Evolutionary conservation across 345 rosid species (phyloP).

Genomic region (Eucalyptus sideroxylon): DNA sequence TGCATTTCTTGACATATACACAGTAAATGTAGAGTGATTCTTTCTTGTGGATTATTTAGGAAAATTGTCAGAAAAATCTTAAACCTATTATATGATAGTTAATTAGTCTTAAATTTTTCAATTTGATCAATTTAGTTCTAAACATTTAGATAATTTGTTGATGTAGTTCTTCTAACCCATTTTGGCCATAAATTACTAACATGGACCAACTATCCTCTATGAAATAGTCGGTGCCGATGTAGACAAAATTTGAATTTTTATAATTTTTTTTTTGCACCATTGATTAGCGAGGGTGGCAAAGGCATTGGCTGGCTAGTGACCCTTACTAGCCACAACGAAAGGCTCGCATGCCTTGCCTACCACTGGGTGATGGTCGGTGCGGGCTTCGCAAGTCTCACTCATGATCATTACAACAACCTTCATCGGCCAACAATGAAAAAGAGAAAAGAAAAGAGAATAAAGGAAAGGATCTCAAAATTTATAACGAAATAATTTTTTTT

Average conservation of each 20-base stretch:
- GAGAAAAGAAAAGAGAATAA: neutral
- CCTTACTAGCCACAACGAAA: neutral
- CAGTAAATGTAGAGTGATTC: neutral
- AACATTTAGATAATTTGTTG: accelerated
- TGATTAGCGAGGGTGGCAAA: neutral
- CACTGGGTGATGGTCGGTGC: neutral
- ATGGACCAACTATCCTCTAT: neutral
- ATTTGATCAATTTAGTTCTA: neutral
- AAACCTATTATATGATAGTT: neutral
- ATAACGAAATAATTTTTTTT: neutral
- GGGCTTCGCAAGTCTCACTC: neutral
- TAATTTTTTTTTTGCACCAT: neutral
- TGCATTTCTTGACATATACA: neutral
- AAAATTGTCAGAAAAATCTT: neutral
- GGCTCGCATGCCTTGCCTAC: neutral
- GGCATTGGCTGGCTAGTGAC: neutral
- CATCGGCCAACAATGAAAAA: accelerated
- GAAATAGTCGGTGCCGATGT: accelerated
- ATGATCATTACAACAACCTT: accelerated
- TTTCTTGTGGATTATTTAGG: neutral
- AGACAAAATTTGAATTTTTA: neutral
- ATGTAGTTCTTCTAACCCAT: neutral
- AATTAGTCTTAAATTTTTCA: neutral
- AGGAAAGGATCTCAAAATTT: neutral
- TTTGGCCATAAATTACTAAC: neutral